Conservation (phyloP, 306 rosid genomes). For the Bauhinia variegata region DNA sequence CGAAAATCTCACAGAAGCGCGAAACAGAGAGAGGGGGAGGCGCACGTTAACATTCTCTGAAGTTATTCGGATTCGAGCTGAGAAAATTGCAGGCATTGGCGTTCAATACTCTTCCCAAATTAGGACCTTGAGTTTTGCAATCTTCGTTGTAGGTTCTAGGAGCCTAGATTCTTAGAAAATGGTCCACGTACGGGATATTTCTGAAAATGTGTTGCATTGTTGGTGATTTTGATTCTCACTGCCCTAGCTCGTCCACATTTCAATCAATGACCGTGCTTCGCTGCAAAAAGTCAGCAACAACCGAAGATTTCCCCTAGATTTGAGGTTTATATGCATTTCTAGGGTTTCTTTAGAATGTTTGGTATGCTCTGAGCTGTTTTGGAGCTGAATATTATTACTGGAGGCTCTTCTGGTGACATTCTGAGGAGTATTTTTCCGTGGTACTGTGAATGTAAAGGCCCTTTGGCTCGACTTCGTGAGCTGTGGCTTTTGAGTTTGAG, state of each 20-base stretch:
- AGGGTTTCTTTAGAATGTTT: constrained; percentile 50
- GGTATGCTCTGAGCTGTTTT: constrained; percentile 41
- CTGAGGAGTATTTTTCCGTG: constrained; percentile 24
- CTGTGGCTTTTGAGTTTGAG: constrained; percentile 37
- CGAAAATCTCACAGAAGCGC: constrained; percentile 20
- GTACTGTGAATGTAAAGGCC: constrained; percentile 29
- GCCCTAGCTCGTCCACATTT: constrained; percentile 24
- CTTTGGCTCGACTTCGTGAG: constrained; percentile 38
- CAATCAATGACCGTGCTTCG: background rate
- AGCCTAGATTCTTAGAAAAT: constrained; percentile 35
- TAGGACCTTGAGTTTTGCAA: constrained; percentile 15
- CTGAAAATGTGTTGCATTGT: constrained; percentile 40
- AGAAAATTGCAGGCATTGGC: constrained; percentile 44
- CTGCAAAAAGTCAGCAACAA: background rate
- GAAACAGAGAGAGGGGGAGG: constrained; percentile 43
- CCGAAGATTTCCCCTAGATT: constrained; percentile 34
- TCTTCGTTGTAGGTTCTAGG: constrained; percentile 33
- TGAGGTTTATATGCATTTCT: constrained; percentile 38
- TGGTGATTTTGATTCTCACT: constrained; percentile 33
- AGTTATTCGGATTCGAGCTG: constrained; percentile 29
- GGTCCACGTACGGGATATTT: constrained; percentile 33
- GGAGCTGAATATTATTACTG: constrained; percentile 48
- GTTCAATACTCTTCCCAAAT: constrained; percentile 25
- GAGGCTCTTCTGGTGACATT: constrained; percentile 27
- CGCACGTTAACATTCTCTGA: constrained; percentile 25